These are phyloP conservation scores for Adiantum capillusveneris DNA, from an alignment of 75 land plant species.

Conservation along the genomic window DNA sequence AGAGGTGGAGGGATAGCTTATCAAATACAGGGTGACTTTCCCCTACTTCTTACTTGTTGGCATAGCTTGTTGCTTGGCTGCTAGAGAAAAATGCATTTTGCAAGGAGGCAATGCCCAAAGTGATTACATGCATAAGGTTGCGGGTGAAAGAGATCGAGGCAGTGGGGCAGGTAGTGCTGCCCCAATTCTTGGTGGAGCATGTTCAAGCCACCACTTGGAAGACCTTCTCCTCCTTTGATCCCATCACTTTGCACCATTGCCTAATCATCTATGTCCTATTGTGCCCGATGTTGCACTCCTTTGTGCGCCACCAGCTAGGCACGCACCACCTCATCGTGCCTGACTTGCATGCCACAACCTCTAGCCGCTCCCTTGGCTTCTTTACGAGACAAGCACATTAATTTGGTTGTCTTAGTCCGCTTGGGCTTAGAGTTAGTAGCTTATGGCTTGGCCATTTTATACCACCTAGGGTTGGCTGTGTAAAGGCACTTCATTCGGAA, in stretches of 20 bases:
- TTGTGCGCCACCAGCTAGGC: constrained; percentile 5
- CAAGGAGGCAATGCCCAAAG: not conserved
- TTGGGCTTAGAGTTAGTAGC: too few relatives aligned
- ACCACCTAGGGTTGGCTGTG: too few relatives aligned
- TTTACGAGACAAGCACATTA: too few relatives aligned
- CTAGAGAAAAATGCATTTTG: not conserved
- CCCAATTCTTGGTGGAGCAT: constrained; percentile 9
- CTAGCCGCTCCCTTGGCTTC: not conserved
- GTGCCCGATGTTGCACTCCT: constrained; percentile 7
- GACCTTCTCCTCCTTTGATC: constrained; percentile 6
- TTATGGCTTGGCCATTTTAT: too few relatives aligned
- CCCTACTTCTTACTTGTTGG: constrained; percentile 13
- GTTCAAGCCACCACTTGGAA: not conserved
- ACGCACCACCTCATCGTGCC: constrained; percentile 7
- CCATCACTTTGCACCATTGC: not conserved
- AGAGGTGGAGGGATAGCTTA: constrained; percentile 6
- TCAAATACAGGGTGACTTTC: not conserved
- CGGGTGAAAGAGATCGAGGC: constrained; percentile 1
- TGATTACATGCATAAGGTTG: constrained; percentile 3
- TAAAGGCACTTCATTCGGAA: too few relatives aligned
- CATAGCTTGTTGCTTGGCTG: not conserved
- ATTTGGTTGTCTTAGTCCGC: too few relatives aligned
- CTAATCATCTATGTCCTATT: not conserved
- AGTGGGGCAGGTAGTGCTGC: constrained; percentile 11
- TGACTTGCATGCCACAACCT: not conserved